These are phyloP conservation scores for Alternaria sp. DNA, from an alignment of 2,329 filamentous ascomycete species.

Conservation along the genomic window DNA sequence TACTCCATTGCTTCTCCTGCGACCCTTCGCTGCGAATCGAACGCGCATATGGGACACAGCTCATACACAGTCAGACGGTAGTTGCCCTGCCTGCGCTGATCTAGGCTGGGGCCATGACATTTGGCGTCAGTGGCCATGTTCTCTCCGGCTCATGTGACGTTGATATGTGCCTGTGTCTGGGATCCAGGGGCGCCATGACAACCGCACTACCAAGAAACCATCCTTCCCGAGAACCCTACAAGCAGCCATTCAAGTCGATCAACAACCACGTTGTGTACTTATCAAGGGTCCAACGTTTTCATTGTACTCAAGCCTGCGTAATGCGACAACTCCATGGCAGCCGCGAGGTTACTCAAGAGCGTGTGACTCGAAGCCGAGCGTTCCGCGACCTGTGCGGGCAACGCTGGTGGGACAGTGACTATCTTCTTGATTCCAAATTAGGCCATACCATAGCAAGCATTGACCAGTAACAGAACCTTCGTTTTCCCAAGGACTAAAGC, in stretches of 20 bases:
- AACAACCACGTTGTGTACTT: neutral
- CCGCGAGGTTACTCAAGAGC: neutral
- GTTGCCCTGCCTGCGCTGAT: slow-evolving; percentile 6
- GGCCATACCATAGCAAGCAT: slow-evolving; percentile 8
- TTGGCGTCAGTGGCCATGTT: slow-evolving; percentile 24
- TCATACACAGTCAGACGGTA: neutral
- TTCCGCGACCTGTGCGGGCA: neutral
- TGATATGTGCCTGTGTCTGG: slow-evolving; percentile 12
- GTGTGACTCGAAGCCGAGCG: neutral
- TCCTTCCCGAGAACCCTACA: neutral
- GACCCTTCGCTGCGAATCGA: neutral
- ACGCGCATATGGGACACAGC: neutral
- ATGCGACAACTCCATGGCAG: neutral
- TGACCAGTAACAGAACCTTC: slow-evolving; percentile 7
- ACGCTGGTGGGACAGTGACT: neutral
- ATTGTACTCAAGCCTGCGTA: neutral
- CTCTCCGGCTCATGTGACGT: slow-evolving; percentile 25
- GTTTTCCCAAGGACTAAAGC: slow-evolving; percentile 4
- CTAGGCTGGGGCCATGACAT: slow-evolving; percentile 6
- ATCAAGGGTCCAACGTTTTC: neutral
- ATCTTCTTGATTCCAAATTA: slow-evolving; percentile 1
- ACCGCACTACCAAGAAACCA: slow-evolving; percentile 18
- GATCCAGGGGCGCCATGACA: slow-evolving; percentile 17
- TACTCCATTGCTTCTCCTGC: neutral
- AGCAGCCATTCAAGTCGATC: neutral